Conservation (phyloP, 2,329 filamentous ascomycete genomes). For the Drechslerella coelobrocha region DNA sequence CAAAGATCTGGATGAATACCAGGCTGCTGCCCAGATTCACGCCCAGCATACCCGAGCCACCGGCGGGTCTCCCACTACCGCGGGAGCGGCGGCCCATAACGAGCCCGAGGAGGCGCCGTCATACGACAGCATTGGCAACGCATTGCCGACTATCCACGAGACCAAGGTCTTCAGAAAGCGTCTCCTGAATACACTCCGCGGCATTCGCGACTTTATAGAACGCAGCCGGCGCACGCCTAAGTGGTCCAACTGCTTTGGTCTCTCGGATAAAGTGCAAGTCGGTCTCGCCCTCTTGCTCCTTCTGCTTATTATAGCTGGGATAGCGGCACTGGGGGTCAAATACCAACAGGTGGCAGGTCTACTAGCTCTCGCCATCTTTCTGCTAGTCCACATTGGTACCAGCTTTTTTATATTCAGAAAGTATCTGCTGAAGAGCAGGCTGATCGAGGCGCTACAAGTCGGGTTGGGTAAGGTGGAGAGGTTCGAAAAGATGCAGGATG, state of each 20-base stretch:
- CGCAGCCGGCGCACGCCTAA: constrained; percentile 15
- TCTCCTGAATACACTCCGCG: constrained; percentile 18
- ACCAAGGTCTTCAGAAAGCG: constrained; percentile 37
- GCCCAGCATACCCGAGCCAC: constrained; percentile 10
- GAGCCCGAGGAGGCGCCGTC: constrained; percentile 17
- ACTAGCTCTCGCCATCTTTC: constrained; percentile 20
- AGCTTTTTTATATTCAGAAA: constrained; percentile 30
- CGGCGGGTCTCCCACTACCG: not conserved
- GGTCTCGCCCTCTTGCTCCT: constrained; percentile 6
- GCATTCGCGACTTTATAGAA: constrained; percentile 36
- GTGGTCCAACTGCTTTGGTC: constrained; percentile 45
- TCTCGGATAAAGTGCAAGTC: constrained; percentile 17
- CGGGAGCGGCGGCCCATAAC: not conserved
- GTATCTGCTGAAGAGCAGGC: constrained; percentile 10
- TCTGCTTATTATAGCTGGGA: constrained; percentile 10
- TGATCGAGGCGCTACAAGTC: constrained; percentile 26
- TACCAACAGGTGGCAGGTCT: constrained; percentile 27
- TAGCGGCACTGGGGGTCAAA: constrained; percentile 6
- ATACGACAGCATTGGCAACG: constrained; percentile 35
- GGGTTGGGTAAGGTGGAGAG: constrained; percentile 30
- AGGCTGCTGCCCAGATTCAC: constrained; percentile 41
- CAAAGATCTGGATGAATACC: constrained; percentile 38
- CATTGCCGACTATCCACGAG: constrained; percentile 32
- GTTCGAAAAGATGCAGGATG: constrained; percentile 33
- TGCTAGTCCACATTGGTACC: constrained; percentile 13